Percentiles rank a stretch among this genome's conserved stretches.
phyloP scores from a whole-genome alignment of 2,329 filamentous ascomycete genomes.

The Fusarium devonianum region DNA sequence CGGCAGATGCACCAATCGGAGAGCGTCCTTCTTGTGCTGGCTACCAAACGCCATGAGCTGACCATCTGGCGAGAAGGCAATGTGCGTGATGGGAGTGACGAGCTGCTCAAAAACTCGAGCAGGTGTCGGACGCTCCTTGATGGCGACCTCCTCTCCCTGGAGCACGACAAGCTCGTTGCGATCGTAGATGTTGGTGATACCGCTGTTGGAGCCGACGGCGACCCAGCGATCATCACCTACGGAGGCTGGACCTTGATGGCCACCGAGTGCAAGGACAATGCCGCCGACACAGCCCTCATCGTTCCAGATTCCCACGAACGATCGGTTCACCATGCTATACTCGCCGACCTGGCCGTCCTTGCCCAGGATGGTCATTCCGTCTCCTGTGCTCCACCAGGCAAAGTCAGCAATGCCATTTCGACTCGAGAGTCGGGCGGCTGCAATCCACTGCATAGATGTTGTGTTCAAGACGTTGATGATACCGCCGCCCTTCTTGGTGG shows the following conservation, averaged over 20 bases:
- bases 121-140: slow-evolving; percentile 76
- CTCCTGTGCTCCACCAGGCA: slow-evolving; percentile 87
- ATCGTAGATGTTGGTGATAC: slow-evolving; percentile 94
- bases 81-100: slow-evolving; percentile 80
- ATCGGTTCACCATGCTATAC: slow-evolving; percentile 74
- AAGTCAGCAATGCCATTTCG: slow-evolving; percentile 88
- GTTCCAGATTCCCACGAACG: slow-evolving; percentile 82
- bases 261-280: slow-evolving; percentile 82
- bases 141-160: slow-evolving; percentile 51
- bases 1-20: slow-evolving; percentile 87
- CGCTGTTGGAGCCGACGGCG: slow-evolving; percentile 83
- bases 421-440: slow-evolving; percentile 82
- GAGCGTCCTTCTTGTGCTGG: slow-evolving; percentile 84
- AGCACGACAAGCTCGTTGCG: slow-evolving; percentile 67
- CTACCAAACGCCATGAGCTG: slow-evolving; percentile 89
- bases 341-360: slow-evolving; percentile 91
- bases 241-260: slow-evolving; percentile 63
- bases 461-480: slow-evolving; percentile 85
- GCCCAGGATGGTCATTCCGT: slow-evolving; percentile 81
- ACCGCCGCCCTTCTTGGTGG: slow-evolving; percentile 84
- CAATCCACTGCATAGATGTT: slow-evolving; percentile 84
- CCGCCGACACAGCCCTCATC: slow-evolving; percentile 90
- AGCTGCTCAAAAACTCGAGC: slow-evolving; percentile 81
- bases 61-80: slow-evolving; percentile 86
- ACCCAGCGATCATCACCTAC: slow-evolving; percentile 89